Evolutionary conservation across 1,284 basidiomycete species (phyloP).

Genomic region (Moniliophthora roreri): DNA sequence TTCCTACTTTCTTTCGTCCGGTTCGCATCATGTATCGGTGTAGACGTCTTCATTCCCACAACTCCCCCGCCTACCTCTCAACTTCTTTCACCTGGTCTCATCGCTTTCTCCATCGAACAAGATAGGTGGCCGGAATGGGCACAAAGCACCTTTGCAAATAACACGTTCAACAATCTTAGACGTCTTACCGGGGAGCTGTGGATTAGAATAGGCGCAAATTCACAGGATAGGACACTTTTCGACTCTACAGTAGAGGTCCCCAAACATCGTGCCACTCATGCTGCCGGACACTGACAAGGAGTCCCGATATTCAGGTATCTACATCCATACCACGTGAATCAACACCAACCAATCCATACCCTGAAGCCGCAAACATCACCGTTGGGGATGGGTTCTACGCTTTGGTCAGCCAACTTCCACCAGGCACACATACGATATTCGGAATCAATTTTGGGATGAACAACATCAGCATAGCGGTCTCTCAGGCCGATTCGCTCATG

Average conservation of each 20-base stretch:
- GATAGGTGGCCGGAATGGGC: constrained; percentile 7
- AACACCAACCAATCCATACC: constrained; percentile 54
- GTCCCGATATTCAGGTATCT: too few relatives aligned
- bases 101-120: constrained; percentile 6
- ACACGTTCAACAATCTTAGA: too few relatives aligned
- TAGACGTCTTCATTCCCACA: background rate
- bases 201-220: constrained; percentile 9
- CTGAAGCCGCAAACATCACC: constrained; percentile 56
- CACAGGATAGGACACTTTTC: constrained; percentile 14
- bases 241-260: constrained; percentile 27
- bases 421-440: constrained; percentile 7
- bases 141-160: too few relatives aligned
- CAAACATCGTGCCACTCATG: constrained; percentile 26
- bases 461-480: constrained; percentile 7
- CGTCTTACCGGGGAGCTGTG: too few relatives aligned
- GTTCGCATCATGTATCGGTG: too few relatives aligned
- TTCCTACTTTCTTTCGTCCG: too few relatives aligned
- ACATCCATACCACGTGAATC: constrained; percentile 42
- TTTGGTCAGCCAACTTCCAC: constrained; percentile 8
- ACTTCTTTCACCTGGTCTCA: background rate
- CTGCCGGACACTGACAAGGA: constrained; percentile 32
- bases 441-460: constrained; percentile 9
- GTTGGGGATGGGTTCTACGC: constrained; percentile 44
- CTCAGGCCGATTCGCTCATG: constrained; percentile 6
- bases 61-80: background rate